Evolutionary conservation across 495 filamentous ascomycete genomes (phyloP).

Genomic region (Penicillium macrosclerotiorum): DNA sequence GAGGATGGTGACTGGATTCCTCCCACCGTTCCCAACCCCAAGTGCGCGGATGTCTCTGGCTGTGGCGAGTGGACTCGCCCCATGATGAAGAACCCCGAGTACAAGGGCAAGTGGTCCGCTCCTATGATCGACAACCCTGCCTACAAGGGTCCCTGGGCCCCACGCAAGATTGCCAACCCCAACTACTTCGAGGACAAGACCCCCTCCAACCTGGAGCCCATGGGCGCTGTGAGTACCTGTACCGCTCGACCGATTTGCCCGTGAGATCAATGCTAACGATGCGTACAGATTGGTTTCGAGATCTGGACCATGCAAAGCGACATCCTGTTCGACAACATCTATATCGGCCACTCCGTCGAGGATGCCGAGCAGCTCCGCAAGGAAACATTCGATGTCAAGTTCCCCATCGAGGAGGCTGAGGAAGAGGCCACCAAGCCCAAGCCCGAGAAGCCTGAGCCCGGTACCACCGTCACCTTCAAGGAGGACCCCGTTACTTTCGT

Average conservation of each 20-base stretch:
- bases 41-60: slow-evolving; percentile 90
- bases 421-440: slow-evolving; percentile 84
- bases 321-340: slow-evolving; percentile 99
- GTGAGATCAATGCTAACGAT: slow-evolving; percentile 8
- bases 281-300: slow-evolving; percentile 82
- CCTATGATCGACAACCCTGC: slow-evolving; percentile 95
- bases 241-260: neutral
- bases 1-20: slow-evolving; percentile 99
- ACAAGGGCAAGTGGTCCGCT: slow-evolving; percentile 98
- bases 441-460: slow-evolving; percentile 59
- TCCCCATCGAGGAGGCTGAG: slow-evolving; percentile 75
- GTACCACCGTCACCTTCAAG: slow-evolving; percentile 82
- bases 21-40: slow-evolving; percentile 92
- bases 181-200: slow-evolving; percentile 97
- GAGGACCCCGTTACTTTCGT: slow-evolving; percentile 89
- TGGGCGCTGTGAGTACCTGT: slow-evolving; percentile 77
- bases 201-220: slow-evolving; percentile 94
- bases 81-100: slow-evolving; percentile 91
- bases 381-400: slow-evolving; percentile 93
- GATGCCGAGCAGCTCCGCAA: slow-evolving; percentile 88
- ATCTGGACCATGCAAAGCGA: slow-evolving; percentile 99
- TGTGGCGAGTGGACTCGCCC: slow-evolving; percentile 93
- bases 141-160: slow-evolving; percentile 96
- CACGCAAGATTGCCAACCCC: slow-evolving; percentile 95
- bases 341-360: slow-evolving; percentile 95